Evolutionary conservation across 306 rosid genomes (phyloP).

Genomic region (Vigna hirtella): DNA sequence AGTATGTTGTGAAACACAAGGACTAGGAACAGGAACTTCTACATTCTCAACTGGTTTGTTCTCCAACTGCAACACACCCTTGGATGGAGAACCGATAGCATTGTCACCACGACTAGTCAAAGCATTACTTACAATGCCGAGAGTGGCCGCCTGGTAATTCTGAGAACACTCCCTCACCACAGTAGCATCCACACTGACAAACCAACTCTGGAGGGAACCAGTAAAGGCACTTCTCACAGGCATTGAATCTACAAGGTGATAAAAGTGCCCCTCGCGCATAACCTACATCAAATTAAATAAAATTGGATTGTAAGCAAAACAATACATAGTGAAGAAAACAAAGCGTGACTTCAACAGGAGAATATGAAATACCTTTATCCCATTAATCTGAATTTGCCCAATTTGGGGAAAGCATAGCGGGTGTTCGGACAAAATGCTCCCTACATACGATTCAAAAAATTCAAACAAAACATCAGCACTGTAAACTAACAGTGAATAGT

Average conservation of each 20-base stretch:
- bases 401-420: constrained; percentile 49
- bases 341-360: constrained; percentile 12
- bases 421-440: constrained; percentile 43
- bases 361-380: constrained; percentile 45
- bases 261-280: constrained; percentile 41
- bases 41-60: constrained; percentile 23
- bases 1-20: constrained; percentile 31
- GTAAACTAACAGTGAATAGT: background rate
- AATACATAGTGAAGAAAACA: constrained; percentile 7
- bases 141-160: constrained; percentile 11
- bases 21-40: constrained; percentile 25
- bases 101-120: constrained; percentile 16
- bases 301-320: background rate
- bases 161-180: constrained; percentile 32
- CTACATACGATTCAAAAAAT: constrained; percentile 31
- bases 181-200: constrained; percentile 53
- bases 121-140: constrained; percentile 38
- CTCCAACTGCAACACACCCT: constrained; percentile 29
- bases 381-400: constrained; percentile 53
- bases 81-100: constrained; percentile 14
- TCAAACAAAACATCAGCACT: background rate
- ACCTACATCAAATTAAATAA: constrained; percentile 43
- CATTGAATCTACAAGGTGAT: constrained; percentile 54
- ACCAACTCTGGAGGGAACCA: constrained; percentile 42
- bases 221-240: constrained; percentile 47